Evolutionary conservation across 164 flowering plant genomes (phyloP), one percentile per base, ranked within the genome.

Genomic region (Vitis cinerea): DNA sequence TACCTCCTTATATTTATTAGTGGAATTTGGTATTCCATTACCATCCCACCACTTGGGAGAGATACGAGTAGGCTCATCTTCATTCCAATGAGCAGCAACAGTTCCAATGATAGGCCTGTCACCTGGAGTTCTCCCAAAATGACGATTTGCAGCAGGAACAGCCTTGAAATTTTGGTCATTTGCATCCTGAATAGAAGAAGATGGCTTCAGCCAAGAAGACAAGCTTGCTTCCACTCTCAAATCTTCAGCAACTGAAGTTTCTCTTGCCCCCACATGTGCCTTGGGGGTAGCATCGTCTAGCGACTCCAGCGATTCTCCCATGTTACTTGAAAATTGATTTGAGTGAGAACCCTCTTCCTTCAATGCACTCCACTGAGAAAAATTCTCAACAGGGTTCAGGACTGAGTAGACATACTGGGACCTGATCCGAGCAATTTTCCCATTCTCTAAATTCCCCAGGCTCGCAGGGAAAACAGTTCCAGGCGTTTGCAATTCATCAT

Each of bases 11-110:
- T 93, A 95, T 71, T 95, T 95, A 66, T 75, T 95, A 10, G 98
- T 95, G 62, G 99, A 86, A 78, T 95, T 95, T 15, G 99, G 99
- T 59, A 95, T 95, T 48, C 99, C 99, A 80, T 95, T 93, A 15
- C 98, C 96, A 83, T 88, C 96, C 96, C 94, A 90, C 81, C 86
- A 75, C 77, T 87, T 93, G 15, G 88, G 88, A 11, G 88, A 72
- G 65, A 83, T 51, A 13, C 60, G 81, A 67, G 85, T 31, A 57
- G 66, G 60, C 51, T 86, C 94, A 54, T 87, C 81, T 30, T 83
- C 91, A 62, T 83, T 87, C 94, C 90, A 91, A 72, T 93, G 88
- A 60, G 91, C 82, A 60, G 96, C 97, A 74, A 95, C 93, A 69
- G 74, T 77, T 17, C 97, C 97, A 70, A 94, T 73, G 52, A 92